Conservation (phyloP, 2,329 filamentous ascomycete genomes). For the Diaporthe vaccinii region DNA sequence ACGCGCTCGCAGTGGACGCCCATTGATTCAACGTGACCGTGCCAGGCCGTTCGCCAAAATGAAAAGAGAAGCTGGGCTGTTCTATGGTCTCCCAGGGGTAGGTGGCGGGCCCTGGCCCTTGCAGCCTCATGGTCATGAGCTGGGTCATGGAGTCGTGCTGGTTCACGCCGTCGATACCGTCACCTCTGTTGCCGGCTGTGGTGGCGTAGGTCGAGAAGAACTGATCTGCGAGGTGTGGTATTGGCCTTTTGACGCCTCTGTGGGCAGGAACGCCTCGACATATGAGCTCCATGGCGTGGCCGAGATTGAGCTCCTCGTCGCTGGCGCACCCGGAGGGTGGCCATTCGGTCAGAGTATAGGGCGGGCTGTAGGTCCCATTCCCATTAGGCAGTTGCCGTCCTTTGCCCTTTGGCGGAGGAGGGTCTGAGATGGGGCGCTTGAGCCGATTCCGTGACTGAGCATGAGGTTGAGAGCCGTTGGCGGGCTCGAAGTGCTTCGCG, state of each 20-base stretch:
- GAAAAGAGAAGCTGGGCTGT: conserved; percentile 79
- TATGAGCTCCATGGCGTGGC: conserved; percentile 69
- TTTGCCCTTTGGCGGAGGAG: conserved; percentile 53
- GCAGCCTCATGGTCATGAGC: conserved; percentile 68
- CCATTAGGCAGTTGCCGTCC: conserved; percentile 52
- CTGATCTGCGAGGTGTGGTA: conserved; percentile 68
- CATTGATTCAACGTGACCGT: conserved; percentile 81
- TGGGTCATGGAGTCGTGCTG: conserved; percentile 69
- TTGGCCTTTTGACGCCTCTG: conserved; percentile 65
- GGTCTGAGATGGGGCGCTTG: conserved; percentile 35
- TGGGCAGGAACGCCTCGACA: conserved; percentile 69
- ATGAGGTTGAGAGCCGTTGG: conserved; percentile 6
- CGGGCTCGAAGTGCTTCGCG: conserved; percentile 20
- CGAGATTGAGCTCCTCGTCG: conserved; percentile 65
- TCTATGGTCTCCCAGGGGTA: conserved; percentile 80
- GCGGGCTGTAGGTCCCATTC: conserved; percentile 46
- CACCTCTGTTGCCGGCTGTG: conserved; percentile 59
- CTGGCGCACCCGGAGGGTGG: conserved; percentile 66
- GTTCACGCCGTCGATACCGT: conserved; percentile 62
- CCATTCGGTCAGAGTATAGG: conserved; percentile 64
- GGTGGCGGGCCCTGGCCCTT: conserved; percentile 57
- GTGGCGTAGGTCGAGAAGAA: conserved; percentile 71
- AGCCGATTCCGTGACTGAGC: conserved; percentile 35
- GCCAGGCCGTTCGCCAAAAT: conserved; percentile 75
- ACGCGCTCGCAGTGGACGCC: conserved; percentile 69